Conservation (phyloP, 371 early-diverging fungal genomes). For the Syncephalastrum monosporum region DNA sequence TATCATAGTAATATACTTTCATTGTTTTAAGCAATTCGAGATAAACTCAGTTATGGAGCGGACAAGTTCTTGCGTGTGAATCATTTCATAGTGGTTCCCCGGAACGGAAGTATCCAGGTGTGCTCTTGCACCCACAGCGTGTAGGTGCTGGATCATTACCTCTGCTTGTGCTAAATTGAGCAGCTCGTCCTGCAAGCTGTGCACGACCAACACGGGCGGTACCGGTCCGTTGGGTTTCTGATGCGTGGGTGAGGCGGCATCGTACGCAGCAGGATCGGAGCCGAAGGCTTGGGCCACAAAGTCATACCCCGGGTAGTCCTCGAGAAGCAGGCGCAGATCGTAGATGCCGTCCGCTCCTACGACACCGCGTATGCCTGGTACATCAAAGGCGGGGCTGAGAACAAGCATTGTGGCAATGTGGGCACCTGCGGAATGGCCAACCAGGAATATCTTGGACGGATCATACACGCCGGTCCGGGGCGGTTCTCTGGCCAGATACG, state of each 20-base stretch:
- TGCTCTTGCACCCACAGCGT: conserved; percentile 14
- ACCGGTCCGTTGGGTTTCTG: conserved; percentile 9
- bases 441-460: conserved; percentile 49
- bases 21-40: too few relatives aligned
- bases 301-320: conserved; percentile 68
- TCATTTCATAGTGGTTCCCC: conserved; percentile 62
- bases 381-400: conserved; percentile 37
- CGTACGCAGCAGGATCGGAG: conserved; percentile 18
- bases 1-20: too few relatives aligned
- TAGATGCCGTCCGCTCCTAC: conserved; percentile 83
- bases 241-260: conserved; percentile 49
- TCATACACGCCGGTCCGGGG: conserved; percentile 27
- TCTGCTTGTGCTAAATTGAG: conserved; percentile 59
- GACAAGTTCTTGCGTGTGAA: conserved; percentile 48
- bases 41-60: conserved; percentile 36
- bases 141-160: conserved; percentile 52
- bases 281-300: conserved; percentile 74
- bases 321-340: conserved; percentile 63
- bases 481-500: conserved; percentile 32
- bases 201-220: conserved; percentile 61
- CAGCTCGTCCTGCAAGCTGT: conserved; percentile 68
- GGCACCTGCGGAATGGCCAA: conserved; percentile 87
- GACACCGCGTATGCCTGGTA: conserved; percentile 31
- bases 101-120: conserved; percentile 45
- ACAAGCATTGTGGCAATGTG: conserved; percentile 65